Conservation (phyloP, 106 monocot species). For the Dendrobium chrysotoxum region DNA sequence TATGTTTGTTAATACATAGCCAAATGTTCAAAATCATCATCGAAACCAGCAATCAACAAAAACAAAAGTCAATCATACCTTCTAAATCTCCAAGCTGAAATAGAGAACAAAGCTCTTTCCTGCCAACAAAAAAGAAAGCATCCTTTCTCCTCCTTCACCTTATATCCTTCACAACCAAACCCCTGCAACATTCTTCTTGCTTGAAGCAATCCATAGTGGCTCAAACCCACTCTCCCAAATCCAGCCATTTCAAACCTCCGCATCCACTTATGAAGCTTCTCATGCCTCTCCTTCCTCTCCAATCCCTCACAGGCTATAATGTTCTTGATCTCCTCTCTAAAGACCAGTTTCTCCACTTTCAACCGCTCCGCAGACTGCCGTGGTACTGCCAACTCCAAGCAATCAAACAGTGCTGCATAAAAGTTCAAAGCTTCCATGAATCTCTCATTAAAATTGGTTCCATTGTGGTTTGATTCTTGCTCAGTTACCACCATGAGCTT, state of each 20-base stretch:
- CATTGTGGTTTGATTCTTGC: constrained; percentile 49
- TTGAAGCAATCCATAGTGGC: constrained; percentile 45
- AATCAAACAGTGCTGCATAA: constrained; percentile 56
- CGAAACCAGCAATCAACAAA: background rate
- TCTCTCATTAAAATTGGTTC: constrained; percentile 18
- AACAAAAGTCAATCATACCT: constrained; percentile 33
- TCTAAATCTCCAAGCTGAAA: constrained; percentile 67
- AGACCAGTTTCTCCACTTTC: constrained; percentile 41
- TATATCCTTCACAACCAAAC: constrained; percentile 44
- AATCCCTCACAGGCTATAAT: constrained; percentile 62
- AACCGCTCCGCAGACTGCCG: constrained; percentile 35
- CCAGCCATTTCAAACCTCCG: constrained; percentile 46
- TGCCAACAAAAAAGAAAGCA: constrained; percentile 69
- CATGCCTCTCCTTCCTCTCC: constrained; percentile 71
- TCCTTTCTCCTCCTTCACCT: constrained; percentile 56
- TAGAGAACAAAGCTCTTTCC: constrained; percentile 50
- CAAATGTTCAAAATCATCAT: no score
- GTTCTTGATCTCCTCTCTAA: constrained; percentile 74
- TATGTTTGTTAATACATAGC: no score
- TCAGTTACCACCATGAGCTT: constrained; percentile 44
- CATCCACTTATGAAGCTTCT: constrained; percentile 55
- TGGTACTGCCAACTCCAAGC: constrained; percentile 34
- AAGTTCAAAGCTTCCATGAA: constrained; percentile 53
- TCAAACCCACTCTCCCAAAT: constrained; percentile 39
- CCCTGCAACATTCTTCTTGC: constrained; percentile 41